Evolutionary conservation across 202 grass and related monocot genomes (phyloP).

Genomic region (Schoenoplectus triqueter): DNA sequence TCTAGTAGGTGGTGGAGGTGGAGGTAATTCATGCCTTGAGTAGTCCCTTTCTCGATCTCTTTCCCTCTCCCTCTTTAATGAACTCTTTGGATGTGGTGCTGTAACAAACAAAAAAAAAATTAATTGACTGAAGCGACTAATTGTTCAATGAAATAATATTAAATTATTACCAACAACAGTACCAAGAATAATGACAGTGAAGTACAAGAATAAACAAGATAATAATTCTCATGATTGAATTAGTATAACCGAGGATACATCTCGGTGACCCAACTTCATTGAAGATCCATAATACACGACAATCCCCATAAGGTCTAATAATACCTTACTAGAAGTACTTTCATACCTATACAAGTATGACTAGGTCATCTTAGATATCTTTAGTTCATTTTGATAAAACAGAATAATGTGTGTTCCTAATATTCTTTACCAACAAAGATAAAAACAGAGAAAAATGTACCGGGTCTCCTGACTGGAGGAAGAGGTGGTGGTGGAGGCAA

Average conservation of each 20-base stretch:
- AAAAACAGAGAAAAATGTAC: slow-evolving; percentile 17
- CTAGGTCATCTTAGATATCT: neutral
- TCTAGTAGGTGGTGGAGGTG: slow-evolving; percentile 37
- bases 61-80: slow-evolving; percentile 57
- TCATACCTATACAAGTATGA: too few species aligned
- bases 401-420: neutral
- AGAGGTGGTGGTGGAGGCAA: slow-evolving; percentile 38
- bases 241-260: neutral
- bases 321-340: neutral
- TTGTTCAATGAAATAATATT: neutral
- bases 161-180: neutral
- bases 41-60: slow-evolving; percentile 41
- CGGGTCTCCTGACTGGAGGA: slow-evolving; percentile 38
- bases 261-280: neutral
- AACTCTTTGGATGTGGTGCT: slow-evolving; percentile 72
- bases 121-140: neutral
- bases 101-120: slow-evolving; percentile 1
- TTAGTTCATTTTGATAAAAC: neutral
- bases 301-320: neutral
- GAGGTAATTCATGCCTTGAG: slow-evolving; percentile 38
- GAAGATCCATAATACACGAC: neutral
- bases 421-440: neutral
- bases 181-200: neutral
- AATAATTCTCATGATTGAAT: neutral
- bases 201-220: neutral